Base-by-base conservation (phyloP, 768 basidiomycete genomes). In the Sarcodon sp. region DNA sequence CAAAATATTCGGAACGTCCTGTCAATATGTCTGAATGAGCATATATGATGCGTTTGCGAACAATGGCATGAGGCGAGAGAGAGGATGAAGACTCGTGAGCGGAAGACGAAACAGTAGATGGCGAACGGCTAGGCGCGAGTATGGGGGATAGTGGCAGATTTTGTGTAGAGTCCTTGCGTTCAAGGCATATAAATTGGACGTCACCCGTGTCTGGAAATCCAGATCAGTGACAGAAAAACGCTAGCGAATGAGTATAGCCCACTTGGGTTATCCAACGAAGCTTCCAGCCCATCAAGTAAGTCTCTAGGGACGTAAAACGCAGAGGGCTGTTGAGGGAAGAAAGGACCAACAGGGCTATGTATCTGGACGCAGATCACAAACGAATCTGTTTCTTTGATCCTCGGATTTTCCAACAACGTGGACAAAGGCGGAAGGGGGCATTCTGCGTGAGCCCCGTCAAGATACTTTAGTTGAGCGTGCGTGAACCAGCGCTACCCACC, bases 21-120 rank as follows among this genome's bases (percentile, higher is more conserved):
- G 65, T 77, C 16, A 88, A 70, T 46, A 89, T 83, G 54, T 86
- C 83, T 6, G 80, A 80, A 58, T 88, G 86, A 1, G 84, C 85
- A 57, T 84, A 88, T 35, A 89, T 75, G 33, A 80, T 61, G 35
- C 86, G 72, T 58, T 87, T 88, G 8, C 87, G 73, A 7, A 79
- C 83, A 3, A 72, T 71, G 1, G 67, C 70, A 16, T 68, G 70
- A 33, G 68, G 45, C 5, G 70, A 66, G 0, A 74, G 70, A 1
- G 63, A 60, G 0, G 73, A 71, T 2, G 73, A 67, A 3, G 69
- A 64, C 1, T 66, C 59, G 33, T 58, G 62, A 41, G 60, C 64
- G 11, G 58, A 54, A 11, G 70, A 59, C 8, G 61, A 55, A 33
- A 63, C 52, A 4, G 60, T 54, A 15, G 57, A 62, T 3, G 63